Conservation (phyloP, 2,329 filamentous ascomycete genomes). For the Botrytis paeoniae region DNA sequence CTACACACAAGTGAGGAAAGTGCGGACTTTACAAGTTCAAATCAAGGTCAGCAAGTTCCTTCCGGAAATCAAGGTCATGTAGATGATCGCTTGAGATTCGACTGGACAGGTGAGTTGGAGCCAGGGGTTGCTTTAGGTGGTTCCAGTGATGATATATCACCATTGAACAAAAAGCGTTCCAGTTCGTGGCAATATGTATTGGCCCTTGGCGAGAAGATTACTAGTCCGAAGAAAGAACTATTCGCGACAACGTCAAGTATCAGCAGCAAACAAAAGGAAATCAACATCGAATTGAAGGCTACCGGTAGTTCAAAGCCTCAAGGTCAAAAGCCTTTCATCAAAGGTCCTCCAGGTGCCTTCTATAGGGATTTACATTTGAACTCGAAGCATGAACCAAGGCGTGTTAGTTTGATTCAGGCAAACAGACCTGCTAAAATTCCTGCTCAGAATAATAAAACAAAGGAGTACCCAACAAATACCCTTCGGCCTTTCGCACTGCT, state of each 20-base stretch:
- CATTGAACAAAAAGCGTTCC: slow-evolving; percentile 20
- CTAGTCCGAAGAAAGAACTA: not conserved
- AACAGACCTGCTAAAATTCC: slow-evolving; percentile 13
- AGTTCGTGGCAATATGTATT: slow-evolving; percentile 26
- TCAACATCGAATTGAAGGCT: not conserved
- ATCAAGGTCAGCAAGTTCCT: slow-evolving; percentile 8
- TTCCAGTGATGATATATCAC: not conserved
- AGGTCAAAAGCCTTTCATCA: slow-evolving; percentile 24
- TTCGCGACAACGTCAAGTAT: not conserved
- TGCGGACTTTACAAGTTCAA: slow-evolving; percentile 17
- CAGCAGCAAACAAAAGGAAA: not conserved
- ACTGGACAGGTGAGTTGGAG: slow-evolving; percentile 28
- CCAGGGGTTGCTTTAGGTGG: slow-evolving; percentile 21
- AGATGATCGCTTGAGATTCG: slow-evolving; percentile 14
- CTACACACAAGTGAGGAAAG: slow-evolving; percentile 19
- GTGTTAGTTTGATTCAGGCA: slow-evolving; percentile 14
- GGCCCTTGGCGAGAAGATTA: slow-evolving; percentile 21
- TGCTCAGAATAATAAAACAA: slow-evolving; percentile 15
- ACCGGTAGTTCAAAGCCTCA: not conserved
- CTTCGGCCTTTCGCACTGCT: slow-evolving; percentile 31
- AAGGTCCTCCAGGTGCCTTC: slow-evolving; percentile 31
- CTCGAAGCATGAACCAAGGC: slow-evolving; percentile 22
- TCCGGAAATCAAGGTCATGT: not conserved
- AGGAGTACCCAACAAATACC: slow-evolving; percentile 27
- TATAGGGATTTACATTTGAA: slow-evolving; percentile 29